phyloP scores from a whole-genome alignment of 345 rosid species.

The Corymbia maculata region DNA sequence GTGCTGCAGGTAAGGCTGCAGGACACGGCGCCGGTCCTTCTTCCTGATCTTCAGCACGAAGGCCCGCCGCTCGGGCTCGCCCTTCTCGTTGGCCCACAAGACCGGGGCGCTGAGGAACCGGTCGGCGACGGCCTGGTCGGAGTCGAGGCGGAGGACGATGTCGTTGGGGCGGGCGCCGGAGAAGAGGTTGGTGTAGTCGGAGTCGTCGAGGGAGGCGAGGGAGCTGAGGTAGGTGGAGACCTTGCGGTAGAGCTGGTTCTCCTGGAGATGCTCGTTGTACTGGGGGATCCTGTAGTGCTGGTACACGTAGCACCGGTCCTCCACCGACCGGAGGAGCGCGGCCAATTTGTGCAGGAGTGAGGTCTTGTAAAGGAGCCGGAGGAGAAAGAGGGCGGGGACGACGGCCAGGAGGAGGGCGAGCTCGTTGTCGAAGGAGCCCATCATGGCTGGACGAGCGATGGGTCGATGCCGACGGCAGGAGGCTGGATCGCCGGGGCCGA shows the following conservation, averaged over 20 bases:
- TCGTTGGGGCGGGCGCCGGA: conserved; percentile 41
- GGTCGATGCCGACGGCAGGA: background rate
- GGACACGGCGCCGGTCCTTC: conserved; percentile 42
- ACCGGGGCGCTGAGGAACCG: conserved; percentile 42
- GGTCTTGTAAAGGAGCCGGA: conserved; percentile 22
- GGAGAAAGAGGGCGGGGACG: background rate
- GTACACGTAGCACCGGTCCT: conserved; percentile 28
- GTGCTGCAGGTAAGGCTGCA: conserved; percentile 66
- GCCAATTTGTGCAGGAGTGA: conserved; percentile 14
- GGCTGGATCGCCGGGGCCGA: background rate
- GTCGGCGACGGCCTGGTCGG: conserved; percentile 29
- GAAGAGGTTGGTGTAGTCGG: conserved; percentile 46
- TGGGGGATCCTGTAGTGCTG: conserved; percentile 44
- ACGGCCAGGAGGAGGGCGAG: background rate
- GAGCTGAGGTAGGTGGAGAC: conserved; percentile 43
- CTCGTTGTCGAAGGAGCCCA: background rate
- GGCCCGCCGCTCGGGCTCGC: background rate
- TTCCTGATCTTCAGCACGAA: conserved; percentile 40
- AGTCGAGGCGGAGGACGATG: conserved; percentile 28
- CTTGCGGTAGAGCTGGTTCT: conserved; percentile 36
- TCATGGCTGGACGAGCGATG: background rate
- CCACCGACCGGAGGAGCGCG: conserved; percentile 14
- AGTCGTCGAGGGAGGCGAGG: conserved; percentile 38
- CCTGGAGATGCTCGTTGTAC: conserved; percentile 31
- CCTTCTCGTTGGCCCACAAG: conserved; percentile 27